Percentiles rank a stretch among this genome's conserved stretches.
These are phyloP conservation scores for Hypholoma fasciculare DNA, from an alignment of 768 basidiomycete genomes.

Conservation along the genomic window DNA sequence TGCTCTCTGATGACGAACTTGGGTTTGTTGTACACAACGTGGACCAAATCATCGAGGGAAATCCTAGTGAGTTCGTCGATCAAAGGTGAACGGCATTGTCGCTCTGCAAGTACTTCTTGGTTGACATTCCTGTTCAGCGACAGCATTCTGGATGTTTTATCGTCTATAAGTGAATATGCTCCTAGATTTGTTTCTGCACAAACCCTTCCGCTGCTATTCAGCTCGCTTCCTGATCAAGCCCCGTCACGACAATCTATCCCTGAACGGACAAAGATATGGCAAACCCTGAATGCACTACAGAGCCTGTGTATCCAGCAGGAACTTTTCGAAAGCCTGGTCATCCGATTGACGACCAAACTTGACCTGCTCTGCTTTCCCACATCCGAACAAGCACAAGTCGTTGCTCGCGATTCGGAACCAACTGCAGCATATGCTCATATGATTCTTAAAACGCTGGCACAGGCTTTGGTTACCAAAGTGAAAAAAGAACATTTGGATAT, in stretches of 20 bases:
- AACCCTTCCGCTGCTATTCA: conserved; percentile 81
- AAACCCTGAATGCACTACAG: conserved; percentile 65
- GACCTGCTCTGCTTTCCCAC: conserved; percentile 58
- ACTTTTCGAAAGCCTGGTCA: conserved; percentile 84
- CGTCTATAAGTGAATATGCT: conserved; percentile 54
- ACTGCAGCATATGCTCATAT: conserved; percentile 85
- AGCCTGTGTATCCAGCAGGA: conserved; percentile 70
- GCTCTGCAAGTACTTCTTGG: not conserved
- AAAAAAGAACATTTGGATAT: conserved; percentile 67
- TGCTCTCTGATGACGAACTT: conserved; percentile 73
- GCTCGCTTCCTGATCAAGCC: conserved; percentile 66
- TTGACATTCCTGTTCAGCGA: conserved; percentile 39
- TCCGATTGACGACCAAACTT: conserved; percentile 76
- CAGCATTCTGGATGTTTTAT: conserved; percentile 61
- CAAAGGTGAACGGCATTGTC: conserved; percentile 40
- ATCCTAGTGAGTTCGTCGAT: conserved; percentile 53
- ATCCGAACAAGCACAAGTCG: conserved; percentile 6
- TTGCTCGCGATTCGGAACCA: conserved; percentile 49
- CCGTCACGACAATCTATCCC: conserved; percentile 52
- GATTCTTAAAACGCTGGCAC: conserved; percentile 68
- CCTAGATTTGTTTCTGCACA: conserved; percentile 69
- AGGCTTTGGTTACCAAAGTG: conserved; percentile 52
- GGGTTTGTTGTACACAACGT: conserved; percentile 77
- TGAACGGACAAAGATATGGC: conserved; percentile 67
- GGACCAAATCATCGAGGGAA: conserved; percentile 63